Base-by-base conservation (phyloP, 1,139 yeast genomes). In the Wickerhamomyces sp. region DNA sequence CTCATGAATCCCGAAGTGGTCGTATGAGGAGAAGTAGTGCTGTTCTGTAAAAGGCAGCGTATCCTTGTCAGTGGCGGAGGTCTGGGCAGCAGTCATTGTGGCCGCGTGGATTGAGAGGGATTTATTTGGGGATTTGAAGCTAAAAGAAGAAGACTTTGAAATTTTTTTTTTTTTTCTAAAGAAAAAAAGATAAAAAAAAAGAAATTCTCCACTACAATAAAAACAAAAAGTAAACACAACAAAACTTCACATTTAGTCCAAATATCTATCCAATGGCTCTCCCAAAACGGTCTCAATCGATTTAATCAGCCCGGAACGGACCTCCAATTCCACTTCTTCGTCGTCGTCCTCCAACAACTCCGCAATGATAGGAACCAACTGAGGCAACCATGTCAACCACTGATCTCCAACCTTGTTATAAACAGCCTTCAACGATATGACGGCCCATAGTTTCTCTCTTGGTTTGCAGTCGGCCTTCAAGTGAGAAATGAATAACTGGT, bases 1-100 rank as follows among this genome's bases (percentile, higher is more conserved):
- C 64, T 93, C 98, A 58, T 93, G 99, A 55, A 93, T 93, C 37
- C 96, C 96, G 55, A 87, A 89, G 59, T 91, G 97, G 59, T 91
- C 97, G 54, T 91, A 91, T 4, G 97, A 89, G 33, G 83, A 75
- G 66, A 91, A 91, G 66, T 91, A 91, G 59, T 89, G 97, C 34
- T 49, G 54, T 32, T 51, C 55, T 10, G 44, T 23, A 75, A 76
- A 36, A 61, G 59, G 46, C 63, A 72, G 49, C 59, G 75, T 5
- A 68, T 71, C 33, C 66, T 62, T 32, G 64, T 68, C 53, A 59
- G 61, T 76, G 61, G 73, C 38, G 15, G 53, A 48, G 17, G 38
- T 42, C 15, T 39, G 35, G 13, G 42, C 42, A 35, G 29, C n/a
- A n/a, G n/a, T n/a, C n/a, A n/a, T n/a, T n/a, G n/a, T n/a, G n/a